Evolutionary conservation across 257 asterid species (phyloP).

Genomic region (Nemophila menziesii): DNA sequence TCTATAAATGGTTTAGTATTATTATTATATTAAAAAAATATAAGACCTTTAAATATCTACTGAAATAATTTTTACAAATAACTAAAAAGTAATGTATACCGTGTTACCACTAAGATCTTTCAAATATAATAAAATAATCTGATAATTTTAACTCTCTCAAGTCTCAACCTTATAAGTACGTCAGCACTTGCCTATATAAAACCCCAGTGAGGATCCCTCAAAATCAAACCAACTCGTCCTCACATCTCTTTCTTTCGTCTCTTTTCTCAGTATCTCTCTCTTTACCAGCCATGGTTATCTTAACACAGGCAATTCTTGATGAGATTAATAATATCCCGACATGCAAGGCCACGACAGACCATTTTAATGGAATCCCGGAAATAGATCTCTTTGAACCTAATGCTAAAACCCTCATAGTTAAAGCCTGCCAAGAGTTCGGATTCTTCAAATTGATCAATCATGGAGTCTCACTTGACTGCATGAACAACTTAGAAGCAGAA

Average conservation of each 20-base stretch:
- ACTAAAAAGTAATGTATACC: too few species aligned
- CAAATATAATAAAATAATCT: too few species aligned
- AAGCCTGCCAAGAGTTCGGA: conserved; percentile 19
- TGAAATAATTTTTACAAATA: too few species aligned
- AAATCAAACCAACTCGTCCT: background rate
- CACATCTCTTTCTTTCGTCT: background rate
- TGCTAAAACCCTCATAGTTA: conserved; percentile 12
- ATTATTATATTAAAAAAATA: too few species aligned
- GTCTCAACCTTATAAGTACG: too few species aligned
- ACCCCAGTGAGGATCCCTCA: background rate
- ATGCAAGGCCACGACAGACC: background rate
- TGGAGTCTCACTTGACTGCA: conserved; percentile 8
- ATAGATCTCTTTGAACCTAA: conserved; percentile 16
- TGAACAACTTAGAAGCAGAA: conserved; percentile 10
- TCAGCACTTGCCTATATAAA: conserved; percentile 1
- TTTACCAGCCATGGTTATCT: background rate
- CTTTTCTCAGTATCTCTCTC: background rate
- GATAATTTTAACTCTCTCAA: too few species aligned
- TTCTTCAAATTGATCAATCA: conserved; percentile 20
- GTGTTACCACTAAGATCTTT: too few species aligned
- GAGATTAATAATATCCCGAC: background rate
- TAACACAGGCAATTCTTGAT: background rate
- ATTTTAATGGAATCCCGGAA: conserved; percentile 5
- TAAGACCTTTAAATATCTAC: too few species aligned
- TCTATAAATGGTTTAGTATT: too few species aligned